These are phyloP conservation scores for Warburgia ugandensis DNA, from an alignment of 164 flowering plant genomes.

Conservation along the genomic window DNA sequence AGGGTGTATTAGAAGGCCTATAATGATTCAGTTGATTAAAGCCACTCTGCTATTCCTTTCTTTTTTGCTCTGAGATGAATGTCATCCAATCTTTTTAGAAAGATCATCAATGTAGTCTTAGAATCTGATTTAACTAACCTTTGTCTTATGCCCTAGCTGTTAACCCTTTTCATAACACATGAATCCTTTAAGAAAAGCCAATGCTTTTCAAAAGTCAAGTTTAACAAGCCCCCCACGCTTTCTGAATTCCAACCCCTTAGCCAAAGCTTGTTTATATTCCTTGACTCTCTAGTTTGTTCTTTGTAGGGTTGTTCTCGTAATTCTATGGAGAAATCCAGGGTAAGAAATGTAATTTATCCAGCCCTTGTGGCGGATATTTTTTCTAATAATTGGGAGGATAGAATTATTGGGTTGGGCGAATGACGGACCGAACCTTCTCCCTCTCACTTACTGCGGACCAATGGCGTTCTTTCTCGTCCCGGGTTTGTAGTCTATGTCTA, in stretches of 20 bases:
- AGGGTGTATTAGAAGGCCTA: no score
- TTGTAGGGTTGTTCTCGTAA: background rate
- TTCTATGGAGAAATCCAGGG: background rate
- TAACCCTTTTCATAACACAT: no score
- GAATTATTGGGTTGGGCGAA: constrained; percentile 1
- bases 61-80: no score
- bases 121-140: no score
- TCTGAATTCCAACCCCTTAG: background rate
- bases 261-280: constrained; percentile 6
- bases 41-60: no score
- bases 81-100: no score
- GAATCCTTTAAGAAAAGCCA: background rate
- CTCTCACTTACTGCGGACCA: background rate
- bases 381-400: background rate
- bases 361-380: background rate
- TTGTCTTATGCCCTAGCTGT: no score
- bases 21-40: no score
- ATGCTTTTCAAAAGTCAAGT: constrained; percentile 5
- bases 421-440: background rate
- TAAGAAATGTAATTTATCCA: background rate
- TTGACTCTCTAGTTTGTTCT: background rate
- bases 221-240: background rate
- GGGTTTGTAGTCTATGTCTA: no score
- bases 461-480: no score
- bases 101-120: no score